A percentile compares a stretch with the other conserved stretches of the same genome.
Evolutionary conservation across 2,329 filamentous ascomycete genomes (phyloP).

Genomic region (Epichloe uncinata): DNA sequence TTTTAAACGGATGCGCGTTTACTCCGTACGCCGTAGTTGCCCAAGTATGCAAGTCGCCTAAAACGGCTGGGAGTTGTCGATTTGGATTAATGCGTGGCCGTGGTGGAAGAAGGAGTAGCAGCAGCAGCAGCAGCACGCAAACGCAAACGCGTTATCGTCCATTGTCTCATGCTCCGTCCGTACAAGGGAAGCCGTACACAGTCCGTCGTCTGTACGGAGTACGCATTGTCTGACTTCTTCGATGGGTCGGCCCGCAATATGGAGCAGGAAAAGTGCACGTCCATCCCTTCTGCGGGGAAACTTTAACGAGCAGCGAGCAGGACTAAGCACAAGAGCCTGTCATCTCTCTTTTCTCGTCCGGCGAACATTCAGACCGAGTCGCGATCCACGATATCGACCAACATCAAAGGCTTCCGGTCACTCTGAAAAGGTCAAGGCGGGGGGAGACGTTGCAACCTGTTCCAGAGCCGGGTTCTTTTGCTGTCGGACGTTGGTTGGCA

Average conservation of each 20-base stretch:
- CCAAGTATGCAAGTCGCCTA: background rate
- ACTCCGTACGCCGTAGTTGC: too few relatives aligned
- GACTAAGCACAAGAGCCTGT: background rate
- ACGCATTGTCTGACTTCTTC: background rate
- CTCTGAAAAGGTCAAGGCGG: background rate
- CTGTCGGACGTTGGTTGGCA: background rate
- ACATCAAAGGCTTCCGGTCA: background rate
- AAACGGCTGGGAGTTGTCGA: background rate
- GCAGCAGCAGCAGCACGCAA: too few relatives aligned
- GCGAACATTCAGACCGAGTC: background rate
- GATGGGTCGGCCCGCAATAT: background rate
- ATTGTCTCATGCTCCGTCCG: background rate
- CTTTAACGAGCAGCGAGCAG: background rate
- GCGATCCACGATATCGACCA: background rate
- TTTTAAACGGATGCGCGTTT: too few relatives aligned
- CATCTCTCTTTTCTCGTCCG: background rate
- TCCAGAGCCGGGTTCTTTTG: background rate
- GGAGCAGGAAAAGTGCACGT: background rate
- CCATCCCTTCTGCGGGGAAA: background rate
- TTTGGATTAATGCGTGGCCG: background rate
- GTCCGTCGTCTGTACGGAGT: background rate
- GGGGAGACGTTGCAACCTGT: background rate
- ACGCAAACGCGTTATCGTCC: too few relatives aligned
- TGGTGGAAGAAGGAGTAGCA: background rate
- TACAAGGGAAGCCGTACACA: background rate